Base-by-base conservation (phyloP, 1,284 basidiomycete genomes). In the Cystobasidium sp. region DNA sequence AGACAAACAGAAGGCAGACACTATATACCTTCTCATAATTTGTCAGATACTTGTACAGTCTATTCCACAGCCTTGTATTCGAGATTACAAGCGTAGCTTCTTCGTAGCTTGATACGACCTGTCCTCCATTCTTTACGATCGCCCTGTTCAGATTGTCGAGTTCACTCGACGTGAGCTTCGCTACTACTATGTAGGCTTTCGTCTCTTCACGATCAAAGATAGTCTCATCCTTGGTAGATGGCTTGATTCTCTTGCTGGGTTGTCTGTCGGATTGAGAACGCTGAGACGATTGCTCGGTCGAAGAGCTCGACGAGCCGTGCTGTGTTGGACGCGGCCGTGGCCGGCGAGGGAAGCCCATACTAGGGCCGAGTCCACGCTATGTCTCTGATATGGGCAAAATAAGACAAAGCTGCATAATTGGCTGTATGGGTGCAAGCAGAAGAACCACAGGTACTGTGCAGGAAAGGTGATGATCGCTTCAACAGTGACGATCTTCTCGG, bases 291-390 rank as follows among this genome's bases (percentile, higher is more conserved):
- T 73, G 70, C 41, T 52, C 44, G 39, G 70, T 66, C 3, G 70
- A 65, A 41, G 53, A 53, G 63, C 63, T 66, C 18, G 62, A 66
- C 6, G 70, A 73, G 58, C 49, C 39, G 20, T 73, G 31, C 31
- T 31, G 70, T 10, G 49, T 41, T 22, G 70, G 70, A 8, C 37
- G 22, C 18, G 70, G 31, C 37, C 70, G 10, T 10, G 70, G 70
- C 3, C 70, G 62, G 18, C 70, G 62, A 31, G 70, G 70, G 18
- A 73, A 73, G 62, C 70, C 63, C 70, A 73, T 73, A n/a, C 12
- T 20, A 20, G 31, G 37, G 41, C 22, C 4, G 24, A 51, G 6
- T 51, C 6, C 3, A 20, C 16, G 16, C 47, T 51, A 20, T 20
- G 20, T 51, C 14, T 51, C 20, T 51, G 14, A 16, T 20, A 6